Conservation (phyloP, 2,329 filamentous ascomycete species). For the Claviceps sp. region DNA sequence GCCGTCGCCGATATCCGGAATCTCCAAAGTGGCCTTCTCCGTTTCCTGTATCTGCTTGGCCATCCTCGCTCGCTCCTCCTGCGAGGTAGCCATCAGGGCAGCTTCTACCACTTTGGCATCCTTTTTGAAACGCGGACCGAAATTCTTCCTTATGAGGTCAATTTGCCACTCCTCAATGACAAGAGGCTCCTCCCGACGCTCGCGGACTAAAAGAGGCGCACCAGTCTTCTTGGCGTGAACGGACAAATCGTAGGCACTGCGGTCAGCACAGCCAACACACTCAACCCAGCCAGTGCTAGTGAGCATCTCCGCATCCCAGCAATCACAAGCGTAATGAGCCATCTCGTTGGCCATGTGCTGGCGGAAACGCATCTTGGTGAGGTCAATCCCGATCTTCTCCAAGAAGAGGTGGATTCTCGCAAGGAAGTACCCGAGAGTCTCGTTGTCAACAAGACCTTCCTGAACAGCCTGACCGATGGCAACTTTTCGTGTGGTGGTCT, state of each 20-base stretch:
- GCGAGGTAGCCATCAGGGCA: slow-evolving; percentile 60
- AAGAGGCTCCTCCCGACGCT: slow-evolving; percentile 65
- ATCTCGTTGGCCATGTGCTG: slow-evolving; percentile 79
- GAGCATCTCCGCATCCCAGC: slow-evolving; percentile 90
- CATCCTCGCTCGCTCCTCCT: slow-evolving; percentile 70
- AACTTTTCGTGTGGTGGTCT: slow-evolving; percentile 60
- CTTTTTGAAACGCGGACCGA: slow-evolving; percentile 91
- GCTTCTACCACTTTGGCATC: slow-evolving; percentile 76
- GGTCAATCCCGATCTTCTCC: slow-evolving; percentile 74
- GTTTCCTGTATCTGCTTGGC: slow-evolving; percentile 58
- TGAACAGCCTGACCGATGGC: slow-evolving; percentile 78
- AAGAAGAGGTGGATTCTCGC: slow-evolving; percentile 89
- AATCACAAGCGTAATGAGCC: slow-evolving; percentile 90
- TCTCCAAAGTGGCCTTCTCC: slow-evolving; percentile 66
- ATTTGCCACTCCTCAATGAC: slow-evolving; percentile 78
- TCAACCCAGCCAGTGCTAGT: slow-evolving; percentile 96
- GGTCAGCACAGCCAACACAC: slow-evolving; percentile 92
- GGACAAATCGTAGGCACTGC: slow-evolving; percentile 85
- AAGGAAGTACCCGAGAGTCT: slow-evolving; percentile 95
- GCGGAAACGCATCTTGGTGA: slow-evolving; percentile 81
- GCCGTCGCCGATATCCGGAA: slow-evolving; percentile 51
- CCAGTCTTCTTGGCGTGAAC: slow-evolving; percentile 92
- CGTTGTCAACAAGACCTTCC: slow-evolving; percentile 78
- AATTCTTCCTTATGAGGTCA: slow-evolving; percentile 87
- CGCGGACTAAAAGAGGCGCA: slow-evolving; percentile 69